A percentile compares a stretch with the other conserved stretches of the same genome.
phyloP scores from a whole-genome alignment of 2,329 filamentous ascomycete genomes.

The Diaporthe humulicola region DNA sequence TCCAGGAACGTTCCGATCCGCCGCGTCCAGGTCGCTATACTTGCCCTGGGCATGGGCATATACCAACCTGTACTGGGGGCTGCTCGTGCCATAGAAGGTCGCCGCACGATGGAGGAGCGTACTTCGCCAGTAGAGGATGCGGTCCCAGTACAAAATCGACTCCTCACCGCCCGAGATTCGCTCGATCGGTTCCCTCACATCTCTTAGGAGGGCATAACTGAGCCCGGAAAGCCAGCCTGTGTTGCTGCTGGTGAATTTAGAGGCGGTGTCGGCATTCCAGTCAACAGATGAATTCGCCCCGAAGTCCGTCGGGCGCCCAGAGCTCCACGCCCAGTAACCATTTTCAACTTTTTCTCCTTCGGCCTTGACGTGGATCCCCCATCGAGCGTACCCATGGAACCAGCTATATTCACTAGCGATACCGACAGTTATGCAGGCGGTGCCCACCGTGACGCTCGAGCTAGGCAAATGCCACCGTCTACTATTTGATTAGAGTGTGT shows the following conservation, averaged over 20 bases:
- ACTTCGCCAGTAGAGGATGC: background rate
- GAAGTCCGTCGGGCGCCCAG: fast-evolving
- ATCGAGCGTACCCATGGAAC: background rate
- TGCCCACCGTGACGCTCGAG: fast-evolving
- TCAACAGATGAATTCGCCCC: fast-evolving
- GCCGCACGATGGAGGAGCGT: background rate
- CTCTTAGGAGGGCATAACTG: background rate
- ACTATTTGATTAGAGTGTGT: background rate
- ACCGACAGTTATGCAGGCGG: background rate
- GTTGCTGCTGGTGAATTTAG: fast-evolving
- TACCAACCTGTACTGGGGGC: background rate
- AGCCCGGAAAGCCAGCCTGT: fast-evolving
- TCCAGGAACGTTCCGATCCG: background rate
- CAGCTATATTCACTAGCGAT: slow-evolving; percentile 12
- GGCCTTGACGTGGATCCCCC: background rate
- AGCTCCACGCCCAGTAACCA: background rate
- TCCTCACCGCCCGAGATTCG: too few species aligned
- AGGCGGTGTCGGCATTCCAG: background rate
- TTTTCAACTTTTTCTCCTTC: fast-evolving
- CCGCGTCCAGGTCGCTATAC: too few species aligned
- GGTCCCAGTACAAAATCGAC: background rate
- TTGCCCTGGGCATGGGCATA: background rate
- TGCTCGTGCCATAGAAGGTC: background rate
- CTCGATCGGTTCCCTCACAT: slow-evolving; percentile 10
- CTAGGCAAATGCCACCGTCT: background rate